Percentiles rank a stretch among this genome's conserved stretches.
Conservation (phyloP, 768 basidiomycete species). For the Tricholoma hemisulphureum region DNA sequence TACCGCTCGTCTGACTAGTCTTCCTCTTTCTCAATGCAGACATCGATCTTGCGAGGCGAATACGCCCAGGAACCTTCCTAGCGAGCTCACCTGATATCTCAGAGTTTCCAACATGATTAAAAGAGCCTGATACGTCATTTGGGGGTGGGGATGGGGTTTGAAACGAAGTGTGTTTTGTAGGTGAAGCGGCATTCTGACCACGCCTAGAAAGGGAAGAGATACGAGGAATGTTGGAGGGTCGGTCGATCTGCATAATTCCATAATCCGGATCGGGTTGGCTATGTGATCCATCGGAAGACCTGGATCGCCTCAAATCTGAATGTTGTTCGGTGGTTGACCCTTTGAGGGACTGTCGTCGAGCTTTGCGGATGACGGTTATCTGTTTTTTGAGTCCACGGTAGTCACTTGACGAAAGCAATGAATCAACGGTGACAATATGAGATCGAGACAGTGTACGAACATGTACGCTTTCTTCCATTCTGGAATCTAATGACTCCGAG, state of each 20-base stretch:
- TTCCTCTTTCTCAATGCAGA: not conserved
- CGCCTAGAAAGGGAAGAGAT: not conserved
- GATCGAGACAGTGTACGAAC: slow-evolving; percentile 29
- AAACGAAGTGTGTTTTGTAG: not conserved
- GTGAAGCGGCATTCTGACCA: no score
- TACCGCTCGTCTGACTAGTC: not conserved
- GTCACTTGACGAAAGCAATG: slow-evolving; percentile 45
- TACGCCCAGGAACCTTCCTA: not conserved
- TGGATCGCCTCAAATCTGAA: no score
- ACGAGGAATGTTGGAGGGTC: not conserved
- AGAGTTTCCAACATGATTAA: not conserved
- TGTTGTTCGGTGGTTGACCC: not conserved
- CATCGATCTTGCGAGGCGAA: not conserved
- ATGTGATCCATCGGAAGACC: not conserved
- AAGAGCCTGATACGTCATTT: not conserved
- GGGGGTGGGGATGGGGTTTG: not conserved
- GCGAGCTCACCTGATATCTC: not conserved
- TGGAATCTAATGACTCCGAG: slow-evolving; percentile 46
- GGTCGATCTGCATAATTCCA: not conserved
- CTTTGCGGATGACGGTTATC: slow-evolving; percentile 53
- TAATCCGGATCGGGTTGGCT: not conserved
- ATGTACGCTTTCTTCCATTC: slow-evolving; percentile 77
- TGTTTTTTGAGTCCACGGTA: slow-evolving; percentile 70
- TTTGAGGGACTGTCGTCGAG: slow-evolving; percentile 11
- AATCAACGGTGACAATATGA: not conserved